Percentiles rank a stretch among this genome's conserved stretches.
phyloP scores from a whole-genome alignment of 352 stramenopile species.

The Globisporangium radiosum region DNA sequence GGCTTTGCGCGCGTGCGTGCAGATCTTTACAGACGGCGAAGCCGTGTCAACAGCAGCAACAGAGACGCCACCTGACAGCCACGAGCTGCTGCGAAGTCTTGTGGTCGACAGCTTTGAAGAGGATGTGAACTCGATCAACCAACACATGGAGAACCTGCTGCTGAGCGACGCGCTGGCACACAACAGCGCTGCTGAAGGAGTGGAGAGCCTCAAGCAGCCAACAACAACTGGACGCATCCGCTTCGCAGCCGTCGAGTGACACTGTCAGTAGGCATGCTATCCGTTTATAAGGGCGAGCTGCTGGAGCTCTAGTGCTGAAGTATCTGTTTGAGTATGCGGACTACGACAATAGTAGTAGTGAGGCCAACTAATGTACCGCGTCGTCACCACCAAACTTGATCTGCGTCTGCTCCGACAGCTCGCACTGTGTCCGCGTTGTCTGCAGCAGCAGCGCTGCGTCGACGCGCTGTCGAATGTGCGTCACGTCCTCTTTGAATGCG shows the following conservation, averaged over 20 bases:
- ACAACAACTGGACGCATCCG: too few species aligned
- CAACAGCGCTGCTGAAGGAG: not conserved
- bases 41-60: not conserved
- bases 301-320: too few species aligned
- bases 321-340: too few species aligned
- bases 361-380: too few species aligned
- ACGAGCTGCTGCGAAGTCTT: constrained; percentile 1
- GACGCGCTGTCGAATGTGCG: constrained; percentile 1
- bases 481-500: constrained; percentile 6
- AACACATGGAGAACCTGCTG: constrained; percentile 12
- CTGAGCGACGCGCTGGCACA: constrained; percentile 5
- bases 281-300: too few species aligned
- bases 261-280: too few species aligned
- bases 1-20: constrained; percentile 8
- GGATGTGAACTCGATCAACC: constrained; percentile 18
- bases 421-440: not conserved
- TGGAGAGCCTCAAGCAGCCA: too few species aligned
- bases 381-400: too few species aligned
- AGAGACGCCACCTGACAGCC: not conserved
- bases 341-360: too few species aligned
- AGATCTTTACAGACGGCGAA: constrained; percentile 4
- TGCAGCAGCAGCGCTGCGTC: not conserved
- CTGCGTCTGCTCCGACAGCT: not conserved
- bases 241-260: too few species aligned
- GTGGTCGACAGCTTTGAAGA: constrained; percentile 11